These are phyloP conservation scores for Zoysia matrella DNA, from an alignment of 202 grass and related monocot species.

Conservation along the genomic window DNA sequence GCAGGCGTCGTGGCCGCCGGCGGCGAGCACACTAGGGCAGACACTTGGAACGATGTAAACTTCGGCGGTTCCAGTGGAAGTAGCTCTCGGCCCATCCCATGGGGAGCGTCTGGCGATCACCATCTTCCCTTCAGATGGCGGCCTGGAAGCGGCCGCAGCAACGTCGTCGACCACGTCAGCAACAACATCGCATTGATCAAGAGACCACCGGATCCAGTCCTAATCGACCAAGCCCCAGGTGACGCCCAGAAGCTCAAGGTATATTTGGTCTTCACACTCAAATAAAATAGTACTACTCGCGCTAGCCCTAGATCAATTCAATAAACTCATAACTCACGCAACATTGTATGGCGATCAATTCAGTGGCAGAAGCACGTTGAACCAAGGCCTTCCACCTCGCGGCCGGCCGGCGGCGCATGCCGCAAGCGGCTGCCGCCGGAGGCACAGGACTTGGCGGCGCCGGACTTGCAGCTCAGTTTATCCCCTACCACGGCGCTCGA, in stretches of 20 bases:
- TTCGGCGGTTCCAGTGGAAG: slow-evolving; percentile 39
- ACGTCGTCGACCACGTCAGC: not conserved
- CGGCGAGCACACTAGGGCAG: slow-evolving; percentile 13
- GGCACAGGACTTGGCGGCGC: slow-evolving; percentile 1
- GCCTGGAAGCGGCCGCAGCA: slow-evolving; percentile 14
- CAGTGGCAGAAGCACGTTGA: slow-evolving; percentile 45
- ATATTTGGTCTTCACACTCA: not conserved
- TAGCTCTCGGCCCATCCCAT: slow-evolving; percentile 20
- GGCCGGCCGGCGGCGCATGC: not conserved
- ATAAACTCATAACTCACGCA: not conserved
- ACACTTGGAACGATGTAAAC: slow-evolving; percentile 25
- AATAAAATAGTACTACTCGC: not conserved
- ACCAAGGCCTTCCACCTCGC: not conserved
- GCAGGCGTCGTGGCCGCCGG: not conserved
- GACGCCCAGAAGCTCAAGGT: slow-evolving; percentile 60
- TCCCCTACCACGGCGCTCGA: slow-evolving; percentile 24
- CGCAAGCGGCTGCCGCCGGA: slow-evolving; percentile 8
- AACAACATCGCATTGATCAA: slow-evolving; percentile 31
- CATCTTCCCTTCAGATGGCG: slow-evolving; percentile 53
- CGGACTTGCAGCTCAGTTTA: slow-evolving; percentile 72
- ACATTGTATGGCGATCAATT: slow-evolving; percentile 19
- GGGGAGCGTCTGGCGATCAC: slow-evolving; percentile 12
- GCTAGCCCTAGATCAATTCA: not conserved
- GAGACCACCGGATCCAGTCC: slow-evolving; percentile 48
- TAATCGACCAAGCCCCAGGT: slow-evolving; percentile 46